Evolutionary conservation across 2,329 filamentous ascomycete genomes (phyloP).

Genomic region (Penicillium aurantiogriseum): DNA sequence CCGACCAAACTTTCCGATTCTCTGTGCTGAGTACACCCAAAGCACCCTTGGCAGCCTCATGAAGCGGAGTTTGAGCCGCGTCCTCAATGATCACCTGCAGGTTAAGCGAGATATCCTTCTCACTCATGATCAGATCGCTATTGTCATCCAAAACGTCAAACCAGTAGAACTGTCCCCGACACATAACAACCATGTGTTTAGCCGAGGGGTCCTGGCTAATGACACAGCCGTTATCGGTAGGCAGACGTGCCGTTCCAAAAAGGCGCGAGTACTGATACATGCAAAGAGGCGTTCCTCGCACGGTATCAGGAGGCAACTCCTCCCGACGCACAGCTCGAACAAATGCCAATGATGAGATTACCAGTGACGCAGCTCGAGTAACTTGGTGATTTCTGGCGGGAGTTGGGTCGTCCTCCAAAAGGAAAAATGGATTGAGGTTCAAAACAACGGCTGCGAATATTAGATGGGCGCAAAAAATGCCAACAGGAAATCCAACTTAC

Average conservation of each 20-base stretch:
- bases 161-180: slow-evolving; percentile 97
- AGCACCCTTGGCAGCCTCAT: slow-evolving; percentile 92
- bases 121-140: slow-evolving; percentile 93
- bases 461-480: slow-evolving; percentile 2
- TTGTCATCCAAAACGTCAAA: slow-evolving; percentile 96
- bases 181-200: slow-evolving; percentile 89
- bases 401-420: slow-evolving; percentile 95
- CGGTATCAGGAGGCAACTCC: slow-evolving; percentile 82
- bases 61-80: slow-evolving; percentile 82
- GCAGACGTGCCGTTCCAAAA: slow-evolving; percentile 91
- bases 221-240: slow-evolving; percentile 90
- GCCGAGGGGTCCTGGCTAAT: slow-evolving; percentile 93
- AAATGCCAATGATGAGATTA: slow-evolving; percentile 86
- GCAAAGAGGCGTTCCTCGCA: slow-evolving; percentile 81
- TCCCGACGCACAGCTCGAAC: slow-evolving; percentile 90
- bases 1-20: slow-evolving; percentile 94
- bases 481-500: slow-evolving; percentile 31
- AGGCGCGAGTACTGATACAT: slow-evolving; percentile 98
- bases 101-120: slow-evolving; percentile 89
- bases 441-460: slow-evolving; percentile 69
- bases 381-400: slow-evolving; percentile 96
- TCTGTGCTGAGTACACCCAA: slow-evolving; percentile 93
- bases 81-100: slow-evolving; percentile 90
- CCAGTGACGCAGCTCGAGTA: slow-evolving; percentile 86
- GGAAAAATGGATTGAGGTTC: slow-evolving; percentile 96